phyloP scores from a whole-genome alignment of 768 basidiomycete species.

The Suillus weaverae region DNA sequence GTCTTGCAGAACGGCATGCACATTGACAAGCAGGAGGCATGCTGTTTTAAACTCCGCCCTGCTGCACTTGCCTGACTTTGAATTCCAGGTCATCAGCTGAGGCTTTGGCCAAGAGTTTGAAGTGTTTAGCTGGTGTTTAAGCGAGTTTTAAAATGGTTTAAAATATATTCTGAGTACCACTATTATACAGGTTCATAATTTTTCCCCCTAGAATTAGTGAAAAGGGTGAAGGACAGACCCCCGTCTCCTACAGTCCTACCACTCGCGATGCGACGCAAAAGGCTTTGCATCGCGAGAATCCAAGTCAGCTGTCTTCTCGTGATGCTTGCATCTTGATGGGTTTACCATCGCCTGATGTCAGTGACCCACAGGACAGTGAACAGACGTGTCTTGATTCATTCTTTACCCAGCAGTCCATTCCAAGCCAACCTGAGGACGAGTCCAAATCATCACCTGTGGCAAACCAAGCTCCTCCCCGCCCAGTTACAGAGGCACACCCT shows the following conservation, averaged over 20 bases:
- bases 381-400: constrained; percentile 55
- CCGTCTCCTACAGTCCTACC: constrained; percentile 89
- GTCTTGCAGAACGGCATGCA: too few relatives aligned
- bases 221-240: too few relatives aligned
- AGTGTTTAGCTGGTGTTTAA: too few relatives aligned
- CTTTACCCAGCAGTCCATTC: constrained; percentile 45
- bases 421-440: constrained; percentile 19
- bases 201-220: too few relatives aligned
- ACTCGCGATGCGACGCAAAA: constrained; percentile 87
- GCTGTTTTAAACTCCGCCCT: too few relatives aligned
- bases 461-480: constrained; percentile 56
- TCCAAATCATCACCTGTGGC: constrained; percentile 17
- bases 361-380: constrained; percentile 38
- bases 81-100: too few relatives aligned
- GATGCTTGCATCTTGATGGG: constrained; percentile 80
- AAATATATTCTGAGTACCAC: too few relatives aligned
- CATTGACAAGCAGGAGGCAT: too few relatives aligned
- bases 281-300: constrained; percentile 81
- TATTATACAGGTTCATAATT: too few relatives aligned
- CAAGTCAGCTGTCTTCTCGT: constrained; percentile 75
- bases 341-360: constrained; percentile 36
- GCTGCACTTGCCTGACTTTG: too few relatives aligned
- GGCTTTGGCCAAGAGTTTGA: too few relatives aligned
- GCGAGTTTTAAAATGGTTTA: too few relatives aligned
- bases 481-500: constrained; percentile 60